A percentile compares a stretch with the other conserved stretches of the same genome.
Evolutionary conservation across 345 rosid genomes (phyloP).

Genomic region (Cardamine resedifolia): DNA sequence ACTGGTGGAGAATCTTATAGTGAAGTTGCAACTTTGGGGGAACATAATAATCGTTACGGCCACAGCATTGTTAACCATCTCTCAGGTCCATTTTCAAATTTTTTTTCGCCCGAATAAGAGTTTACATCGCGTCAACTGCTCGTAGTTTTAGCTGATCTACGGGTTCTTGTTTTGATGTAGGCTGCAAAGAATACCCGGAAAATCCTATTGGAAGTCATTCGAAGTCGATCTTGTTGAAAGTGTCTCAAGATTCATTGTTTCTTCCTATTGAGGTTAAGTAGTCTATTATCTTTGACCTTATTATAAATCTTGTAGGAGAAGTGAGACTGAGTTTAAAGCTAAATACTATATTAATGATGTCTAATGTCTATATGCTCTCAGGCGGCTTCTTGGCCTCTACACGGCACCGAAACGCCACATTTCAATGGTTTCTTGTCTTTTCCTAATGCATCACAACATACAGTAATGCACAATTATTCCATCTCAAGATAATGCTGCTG

Average conservation of each 20-base stretch:
- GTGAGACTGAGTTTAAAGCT: background rate
- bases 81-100: conserved; percentile 19
- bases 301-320: background rate
- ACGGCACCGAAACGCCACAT: conserved; percentile 44
- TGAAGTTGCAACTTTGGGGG: conserved; percentile 49
- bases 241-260: conserved; percentile 45
- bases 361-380: conserved; percentile 21
- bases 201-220: conserved; percentile 41
- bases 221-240: conserved; percentile 31
- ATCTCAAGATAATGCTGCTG: background rate
- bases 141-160: background rate
- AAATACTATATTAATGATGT: background rate
- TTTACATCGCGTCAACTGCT: background rate
- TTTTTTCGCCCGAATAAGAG: background rate
- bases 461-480: conserved; percentile 34
- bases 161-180: conserved; percentile 37
- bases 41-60: conserved; percentile 30
- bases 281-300: background rate
- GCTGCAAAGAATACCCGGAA: conserved; percentile 34
- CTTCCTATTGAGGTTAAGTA: conserved; percentile 44
- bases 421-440: conserved; percentile 42
- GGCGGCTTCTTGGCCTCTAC: conserved; percentile 45
- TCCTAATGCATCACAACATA: conserved; percentile 45
- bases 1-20: conserved; percentile 51
- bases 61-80: conserved; percentile 9